phyloP scores from a whole-genome alignment of 495 filamentous ascomycete genomes.

The Oleoguttula mirabilis region DNA sequence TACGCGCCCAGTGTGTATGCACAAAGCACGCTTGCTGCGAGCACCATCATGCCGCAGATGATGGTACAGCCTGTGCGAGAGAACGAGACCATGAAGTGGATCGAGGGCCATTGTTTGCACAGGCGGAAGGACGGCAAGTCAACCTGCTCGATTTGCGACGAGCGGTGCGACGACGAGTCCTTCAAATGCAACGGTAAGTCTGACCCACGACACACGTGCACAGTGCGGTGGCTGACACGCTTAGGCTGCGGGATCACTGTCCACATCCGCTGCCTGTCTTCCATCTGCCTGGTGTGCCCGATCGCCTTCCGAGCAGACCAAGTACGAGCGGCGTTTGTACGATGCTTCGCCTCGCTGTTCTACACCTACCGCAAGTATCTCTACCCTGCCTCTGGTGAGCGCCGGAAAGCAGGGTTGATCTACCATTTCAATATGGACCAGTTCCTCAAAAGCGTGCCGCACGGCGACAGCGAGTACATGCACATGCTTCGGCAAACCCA shows the following conservation, averaged over 20 bases:
- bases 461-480: slow-evolving; percentile 84
- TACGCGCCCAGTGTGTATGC: slow-evolving; percentile 96
- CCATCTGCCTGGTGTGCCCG: slow-evolving; percentile 78
- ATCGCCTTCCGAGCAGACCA: slow-evolving; percentile 83
- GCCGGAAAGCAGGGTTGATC: slow-evolving; percentile 74
- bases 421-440: slow-evolving; percentile 91
- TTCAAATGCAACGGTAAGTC: slow-evolving; percentile 54
- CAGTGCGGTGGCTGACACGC: background rate
- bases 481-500: slow-evolving; percentile 83
- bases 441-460: slow-evolving; percentile 79
- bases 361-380: slow-evolving; percentile 91
- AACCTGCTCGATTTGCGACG: slow-evolving; percentile 77
- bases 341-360: slow-evolving; percentile 85
- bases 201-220: background rate
- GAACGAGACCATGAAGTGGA: slow-evolving; percentile 77
- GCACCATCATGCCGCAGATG: slow-evolving; percentile 89
- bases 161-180: slow-evolving; percentile 76
- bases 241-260: slow-evolving; percentile 59
- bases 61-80: slow-evolving; percentile 73
- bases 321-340: slow-evolving; percentile 81
- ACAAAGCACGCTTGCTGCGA: slow-evolving; percentile 93
- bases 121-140: slow-evolving; percentile 58
- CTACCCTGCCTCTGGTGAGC: slow-evolving; percentile 59
- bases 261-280: slow-evolving; percentile 69
- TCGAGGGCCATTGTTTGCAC: slow-evolving; percentile 86